Base-by-base conservation (phyloP, 345 rosid species). In the Salix exigua region DNA sequence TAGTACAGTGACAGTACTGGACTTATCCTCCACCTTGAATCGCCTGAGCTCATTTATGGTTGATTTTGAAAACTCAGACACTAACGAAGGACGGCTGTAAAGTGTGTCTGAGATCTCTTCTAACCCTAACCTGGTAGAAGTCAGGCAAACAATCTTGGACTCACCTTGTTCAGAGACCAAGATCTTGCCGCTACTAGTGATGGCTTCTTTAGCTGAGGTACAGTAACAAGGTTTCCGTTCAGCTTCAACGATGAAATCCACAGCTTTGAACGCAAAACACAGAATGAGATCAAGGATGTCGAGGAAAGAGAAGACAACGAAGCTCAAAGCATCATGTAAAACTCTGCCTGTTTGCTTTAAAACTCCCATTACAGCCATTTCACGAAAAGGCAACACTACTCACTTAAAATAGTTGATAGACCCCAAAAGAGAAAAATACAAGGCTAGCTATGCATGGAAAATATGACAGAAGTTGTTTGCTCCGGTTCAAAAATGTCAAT, bases 101-200 rank as follows among this genome's bases (percentile, higher is more conserved):
- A 95, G 99, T 35, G 99, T 89, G 75, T 95, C 97, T 4, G 99
- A 95, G 76, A 95, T 85, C 82, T 95, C 99, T 78, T 93, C 99
- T 50, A 91, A 78, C 74, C 89, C 87, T 60, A 95, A 78, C 90
- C 86, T 93, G 75, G 85, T 90, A n/a, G 97, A 88, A 58, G 86
- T 85, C 2, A 93, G 88, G 63, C 84, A 81, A 53, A 96, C 92
- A 58, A 93, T 84, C 85, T 88, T 93, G 67, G 93, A 89, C 72
- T 89, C 88, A 6, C 97, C 99, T 68, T 83, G 81, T 79, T 93
- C 97, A 5, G 97, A 91, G 69, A 94, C 90, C 50, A 96, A 79
- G 88, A 96, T 91, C 80, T 86, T 91, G 23, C 84, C 81, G 16
- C 75, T 51, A 76, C 90, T 81, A 7, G 90, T 87, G 66, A 92